Conservation (phyloP, 2,329 filamentous ascomycete genomes). For the Cladosporium cucumerinum region DNA sequence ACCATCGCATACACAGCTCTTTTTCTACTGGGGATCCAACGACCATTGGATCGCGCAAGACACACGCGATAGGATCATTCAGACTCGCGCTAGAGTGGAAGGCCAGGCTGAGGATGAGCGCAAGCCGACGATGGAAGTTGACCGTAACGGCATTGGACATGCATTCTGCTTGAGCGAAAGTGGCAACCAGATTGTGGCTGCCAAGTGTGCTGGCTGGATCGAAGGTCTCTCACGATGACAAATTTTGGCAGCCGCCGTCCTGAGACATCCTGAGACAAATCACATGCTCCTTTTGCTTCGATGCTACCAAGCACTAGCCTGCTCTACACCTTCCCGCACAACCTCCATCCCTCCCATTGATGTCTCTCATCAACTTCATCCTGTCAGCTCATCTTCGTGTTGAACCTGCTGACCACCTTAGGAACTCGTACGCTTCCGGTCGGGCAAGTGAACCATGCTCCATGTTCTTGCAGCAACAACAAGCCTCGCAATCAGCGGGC, state of each 20-base stretch:
- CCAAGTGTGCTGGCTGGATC: conserved; percentile 50
- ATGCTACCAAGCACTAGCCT: not conserved
- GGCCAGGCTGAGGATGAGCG: conserved; percentile 24
- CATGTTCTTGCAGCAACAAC: not conserved
- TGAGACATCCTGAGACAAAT: not conserved
- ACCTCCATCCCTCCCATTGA: conserved; percentile 26
- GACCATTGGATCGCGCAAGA: conserved; percentile 62
- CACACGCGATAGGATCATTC: conserved; percentile 55
- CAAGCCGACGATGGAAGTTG: conserved; percentile 53
- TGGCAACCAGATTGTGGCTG: conserved; percentile 48
- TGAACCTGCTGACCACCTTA: not conserved
- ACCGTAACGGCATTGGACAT: conserved; percentile 54
- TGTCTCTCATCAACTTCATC: not conserved
- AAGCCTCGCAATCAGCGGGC: not conserved
- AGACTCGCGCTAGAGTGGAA: conserved; percentile 35
- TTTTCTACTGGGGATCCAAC: conserved; percentile 57
- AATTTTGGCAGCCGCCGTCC: not conserved
- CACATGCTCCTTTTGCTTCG: not conserved
- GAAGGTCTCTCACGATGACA: not conserved
- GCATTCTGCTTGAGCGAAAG: conserved; percentile 55
- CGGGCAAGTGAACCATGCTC: not conserved
- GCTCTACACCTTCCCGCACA: not conserved
- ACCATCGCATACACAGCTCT: conserved; percentile 39
- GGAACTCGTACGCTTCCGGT: not conserved
- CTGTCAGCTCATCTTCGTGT: not conserved